Conservation (phyloP, 257 asterid genomes). For the Nicotiana otophora region DNA sequence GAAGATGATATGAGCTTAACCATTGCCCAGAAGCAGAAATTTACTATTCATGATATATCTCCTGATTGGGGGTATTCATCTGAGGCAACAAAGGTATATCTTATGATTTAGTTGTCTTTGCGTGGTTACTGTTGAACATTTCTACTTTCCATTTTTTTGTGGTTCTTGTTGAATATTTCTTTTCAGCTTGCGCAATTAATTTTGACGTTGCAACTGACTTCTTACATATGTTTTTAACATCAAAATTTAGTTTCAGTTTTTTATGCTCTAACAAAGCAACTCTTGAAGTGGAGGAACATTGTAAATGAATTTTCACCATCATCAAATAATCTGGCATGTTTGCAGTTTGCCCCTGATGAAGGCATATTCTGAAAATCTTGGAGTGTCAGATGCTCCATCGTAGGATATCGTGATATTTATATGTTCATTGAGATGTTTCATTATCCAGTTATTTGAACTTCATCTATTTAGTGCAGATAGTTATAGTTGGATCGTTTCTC, state of each 20-base stretch:
- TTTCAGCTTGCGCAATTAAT: not conserved
- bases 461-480: constrained; percentile 49
- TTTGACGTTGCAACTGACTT: not conserved
- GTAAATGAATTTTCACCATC: not conserved
- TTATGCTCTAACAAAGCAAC: not conserved
- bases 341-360: not conserved
- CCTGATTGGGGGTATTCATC: constrained; percentile 91
- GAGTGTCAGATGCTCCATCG: not conserved
- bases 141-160: not conserved
- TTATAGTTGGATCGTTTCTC: constrained; percentile 79
- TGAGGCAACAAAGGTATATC: constrained; percentile 70
- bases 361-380: constrained; percentile 22
- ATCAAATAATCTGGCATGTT: not conserved
- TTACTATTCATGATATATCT: constrained; percentile 70
- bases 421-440: not conserved
- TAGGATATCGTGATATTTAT: not conserved
- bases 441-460: constrained; percentile 9
- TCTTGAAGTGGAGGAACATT: not conserved
- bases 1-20: constrained; percentile 46
- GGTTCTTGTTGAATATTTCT: not conserved
- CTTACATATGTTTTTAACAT: not conserved
- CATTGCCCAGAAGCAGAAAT: constrained; percentile 63
- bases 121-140: not conserved
- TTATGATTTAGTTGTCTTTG: not conserved
- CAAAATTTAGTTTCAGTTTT: not conserved